Evolutionary conservation across 73 alveolate species (phyloP).

Genomic region (Paramecium pentaurelia): DNA sequence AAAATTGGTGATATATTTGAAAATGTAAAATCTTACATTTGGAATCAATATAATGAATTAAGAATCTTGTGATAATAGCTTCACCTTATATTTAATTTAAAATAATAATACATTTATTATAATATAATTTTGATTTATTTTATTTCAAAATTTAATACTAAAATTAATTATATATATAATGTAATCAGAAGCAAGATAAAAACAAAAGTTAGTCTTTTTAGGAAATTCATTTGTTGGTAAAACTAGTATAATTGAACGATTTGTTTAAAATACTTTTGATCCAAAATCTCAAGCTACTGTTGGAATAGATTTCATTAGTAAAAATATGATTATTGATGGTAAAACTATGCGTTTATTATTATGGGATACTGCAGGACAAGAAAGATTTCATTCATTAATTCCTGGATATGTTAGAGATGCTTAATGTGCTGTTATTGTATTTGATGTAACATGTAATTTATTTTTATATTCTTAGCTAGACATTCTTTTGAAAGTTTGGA

Average conservation of each 20-base stretch:
- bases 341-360: slow-evolving; percentile 38
- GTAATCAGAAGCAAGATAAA: neutral
- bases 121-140: neutral
- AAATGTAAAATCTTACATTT: neutral
- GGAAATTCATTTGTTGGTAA: slow-evolving; percentile 66
- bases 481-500: slow-evolving; percentile 76
- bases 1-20: neutral
- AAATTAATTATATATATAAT: neutral
- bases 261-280: slow-evolving; percentile 43
- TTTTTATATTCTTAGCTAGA: slow-evolving; percentile 28
- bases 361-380: slow-evolving; percentile 73
- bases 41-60: neutral
- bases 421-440: slow-evolving; percentile 38
- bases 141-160: neutral
- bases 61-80: neutral
- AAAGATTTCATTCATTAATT: slow-evolving; percentile 54
- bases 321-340: slow-evolving; percentile 52
- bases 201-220: neutral
- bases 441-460: slow-evolving; percentile 53
- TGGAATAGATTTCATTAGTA: slow-evolving; percentile 57
- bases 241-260: slow-evolving; percentile 58
- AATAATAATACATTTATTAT: no score
- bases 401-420: slow-evolving; percentile 55
- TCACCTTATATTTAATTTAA: neutral
- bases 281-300: slow-evolving; percentile 54